Percentiles rank a stretch among this genome's conserved stretches.
Evolutionary conservation across 345 rosid genomes (phyloP).

Genomic region (Corchorus olitorius): DNA sequence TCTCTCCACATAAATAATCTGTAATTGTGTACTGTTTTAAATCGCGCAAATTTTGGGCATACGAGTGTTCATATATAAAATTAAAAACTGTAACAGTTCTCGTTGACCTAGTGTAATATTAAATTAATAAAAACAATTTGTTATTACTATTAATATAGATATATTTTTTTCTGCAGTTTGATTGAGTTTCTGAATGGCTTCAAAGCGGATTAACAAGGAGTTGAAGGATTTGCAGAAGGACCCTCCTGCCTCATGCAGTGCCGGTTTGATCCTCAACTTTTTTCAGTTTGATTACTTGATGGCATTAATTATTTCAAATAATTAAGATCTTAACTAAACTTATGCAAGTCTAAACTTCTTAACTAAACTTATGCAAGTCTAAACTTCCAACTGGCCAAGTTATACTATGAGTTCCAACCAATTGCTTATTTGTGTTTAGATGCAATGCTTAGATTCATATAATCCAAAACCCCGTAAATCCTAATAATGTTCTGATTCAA

Average conservation of each 20-base stretch:
- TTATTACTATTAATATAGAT: conserved; percentile 22
- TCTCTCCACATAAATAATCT: background rate
- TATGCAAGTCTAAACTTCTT: too few species aligned
- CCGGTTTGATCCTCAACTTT: conserved; percentile 38
- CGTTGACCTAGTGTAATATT: background rate
- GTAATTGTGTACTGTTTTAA: background rate
- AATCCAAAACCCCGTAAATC: too few species aligned
- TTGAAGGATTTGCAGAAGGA: conserved; percentile 72
- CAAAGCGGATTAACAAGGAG: conserved; percentile 72
- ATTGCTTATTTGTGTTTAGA: too few species aligned
- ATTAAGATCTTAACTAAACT: too few species aligned
- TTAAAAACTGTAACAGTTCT: background rate
- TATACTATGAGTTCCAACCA: too few species aligned
- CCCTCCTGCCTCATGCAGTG: conserved; percentile 81
- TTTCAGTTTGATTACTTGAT: background rate
- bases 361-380: too few species aligned
- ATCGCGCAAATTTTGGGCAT: background rate
- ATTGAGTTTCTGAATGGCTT: conserved; percentile 42
- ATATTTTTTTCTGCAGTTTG: conserved; percentile 29
- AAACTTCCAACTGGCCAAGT: background rate
- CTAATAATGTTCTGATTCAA: too few species aligned
- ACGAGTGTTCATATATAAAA: background rate
- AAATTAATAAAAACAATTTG: conserved; percentile 12
- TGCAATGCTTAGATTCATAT: too few species aligned
- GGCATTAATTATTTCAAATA: background rate